Percentiles rank a stretch among this genome's conserved stretches.
Evolutionary conservation across 305 asterid species (phyloP).

Genomic region (Solanum chacoense): DNA sequence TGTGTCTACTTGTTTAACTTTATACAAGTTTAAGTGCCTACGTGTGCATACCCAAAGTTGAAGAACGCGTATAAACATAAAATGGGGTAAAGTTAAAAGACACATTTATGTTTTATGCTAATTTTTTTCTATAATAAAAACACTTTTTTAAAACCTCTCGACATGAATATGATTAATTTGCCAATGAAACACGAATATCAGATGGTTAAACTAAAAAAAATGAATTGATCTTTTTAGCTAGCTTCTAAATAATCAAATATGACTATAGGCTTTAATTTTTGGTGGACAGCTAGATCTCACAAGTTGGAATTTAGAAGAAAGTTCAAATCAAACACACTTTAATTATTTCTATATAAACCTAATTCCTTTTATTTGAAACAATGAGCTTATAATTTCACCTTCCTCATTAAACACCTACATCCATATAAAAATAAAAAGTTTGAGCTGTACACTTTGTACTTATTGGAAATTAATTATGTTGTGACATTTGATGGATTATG

Average conservation of each 20-base stretch:
- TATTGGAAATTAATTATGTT: not conserved
- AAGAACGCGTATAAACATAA: accelerated
- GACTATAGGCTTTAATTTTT: not conserved
- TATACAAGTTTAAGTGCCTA: too few relatives aligned
- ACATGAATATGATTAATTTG: not conserved
- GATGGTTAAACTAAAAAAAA: not conserved
- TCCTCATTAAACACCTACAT: not conserved
- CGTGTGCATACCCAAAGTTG: not conserved
- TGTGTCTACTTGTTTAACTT: not conserved
- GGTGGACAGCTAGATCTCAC: not conserved
- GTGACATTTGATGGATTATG: not conserved
- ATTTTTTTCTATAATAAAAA: not conserved
- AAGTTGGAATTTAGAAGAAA: not conserved
- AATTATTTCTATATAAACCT: not conserved
- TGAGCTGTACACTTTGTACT: not conserved
- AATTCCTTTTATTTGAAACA: not conserved
- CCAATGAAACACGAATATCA: not conserved
- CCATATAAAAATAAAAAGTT: not conserved
- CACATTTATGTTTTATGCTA: too few relatives aligned
- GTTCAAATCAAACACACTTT: not conserved
- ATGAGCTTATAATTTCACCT: not conserved
- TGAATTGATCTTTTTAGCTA: not conserved
- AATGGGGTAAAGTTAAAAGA: not conserved
- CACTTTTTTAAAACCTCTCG: not conserved
- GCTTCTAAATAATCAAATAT: not conserved